Conservation (phyloP, 768 basidiomycete species). For the Suillus ampliporus region DNA sequence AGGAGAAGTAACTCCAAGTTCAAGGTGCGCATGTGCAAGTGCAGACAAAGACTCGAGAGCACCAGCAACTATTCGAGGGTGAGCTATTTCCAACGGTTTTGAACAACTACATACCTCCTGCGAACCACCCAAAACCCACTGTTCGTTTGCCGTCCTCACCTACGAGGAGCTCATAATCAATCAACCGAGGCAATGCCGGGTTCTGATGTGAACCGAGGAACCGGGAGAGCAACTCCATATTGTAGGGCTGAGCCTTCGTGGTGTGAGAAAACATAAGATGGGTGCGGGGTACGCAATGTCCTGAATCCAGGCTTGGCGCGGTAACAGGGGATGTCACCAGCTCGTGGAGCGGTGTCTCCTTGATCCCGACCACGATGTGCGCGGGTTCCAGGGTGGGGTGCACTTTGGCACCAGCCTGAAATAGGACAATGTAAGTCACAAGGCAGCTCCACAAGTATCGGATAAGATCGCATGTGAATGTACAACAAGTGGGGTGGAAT, state of each 20-base stretch:
- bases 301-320: slow-evolving; percentile 14
- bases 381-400: slow-evolving; percentile 61
- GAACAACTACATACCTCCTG: slow-evolving; percentile 65
- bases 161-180: slow-evolving; percentile 88
- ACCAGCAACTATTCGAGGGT: slow-evolving; percentile 66
- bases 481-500: slow-evolving; percentile 5
- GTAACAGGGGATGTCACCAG: slow-evolving; percentile 53
- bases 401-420: slow-evolving; percentile 79
- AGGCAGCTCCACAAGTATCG: neutral
- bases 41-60: slow-evolving; percentile 81
- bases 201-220: slow-evolving; percentile 51
- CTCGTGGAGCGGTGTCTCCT: slow-evolving; percentile 77
- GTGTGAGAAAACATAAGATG: slow-evolving; percentile 96
- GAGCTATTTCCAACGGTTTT: neutral
- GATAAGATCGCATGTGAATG: neutral
- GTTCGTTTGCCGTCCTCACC: slow-evolving; percentile 68
- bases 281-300: slow-evolving; percentile 53
- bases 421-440: neutral
- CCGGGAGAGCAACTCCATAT: slow-evolving; percentile 74
- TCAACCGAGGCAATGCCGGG: slow-evolving; percentile 50
- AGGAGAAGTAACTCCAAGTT: slow-evolving; percentile 80
- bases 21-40: slow-evolving; percentile 79
- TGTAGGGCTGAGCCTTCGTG: slow-evolving; percentile 85
- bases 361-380: slow-evolving; percentile 86
- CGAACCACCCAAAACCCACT: slow-evolving; percentile 92